phyloP scores from a whole-genome alignment of 306 rosid species.

The Notholithocarpus densiflorus region DNA sequence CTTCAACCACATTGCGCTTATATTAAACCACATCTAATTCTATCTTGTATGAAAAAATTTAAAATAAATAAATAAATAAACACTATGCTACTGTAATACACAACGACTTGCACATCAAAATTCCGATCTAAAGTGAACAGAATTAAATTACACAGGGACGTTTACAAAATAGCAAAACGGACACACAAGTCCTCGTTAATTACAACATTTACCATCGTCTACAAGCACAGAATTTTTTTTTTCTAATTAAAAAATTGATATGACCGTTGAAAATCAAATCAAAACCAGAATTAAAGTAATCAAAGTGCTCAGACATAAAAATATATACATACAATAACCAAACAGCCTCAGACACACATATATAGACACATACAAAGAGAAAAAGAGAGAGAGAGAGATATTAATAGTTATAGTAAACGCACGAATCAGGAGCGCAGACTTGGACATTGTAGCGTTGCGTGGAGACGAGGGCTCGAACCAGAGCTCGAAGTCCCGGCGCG shows the following conservation, averaged over 20 bases:
- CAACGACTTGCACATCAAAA: neutral
- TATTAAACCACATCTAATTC: too few relatives aligned
- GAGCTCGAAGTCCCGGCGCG: conserved; percentile 77
- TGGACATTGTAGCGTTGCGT: conserved; percentile 52
- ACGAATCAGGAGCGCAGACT: conserved; percentile 96
- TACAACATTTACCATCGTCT: neutral
- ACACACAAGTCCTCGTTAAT: neutral
- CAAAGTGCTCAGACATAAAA: neutral
- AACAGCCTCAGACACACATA: neutral
- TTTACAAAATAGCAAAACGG: neutral
- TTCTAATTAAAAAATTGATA: neutral
- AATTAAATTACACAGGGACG: too few relatives aligned
- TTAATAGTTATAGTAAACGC: neutral
- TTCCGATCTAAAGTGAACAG: neutral
- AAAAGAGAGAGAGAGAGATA: too few relatives aligned
- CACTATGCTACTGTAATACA: too few relatives aligned
- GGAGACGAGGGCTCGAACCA: conserved; percentile 70
- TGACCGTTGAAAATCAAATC: neutral
- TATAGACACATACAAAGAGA: neutral
- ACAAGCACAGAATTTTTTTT: neutral
- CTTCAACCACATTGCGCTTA: too few relatives aligned
- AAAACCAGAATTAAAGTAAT: neutral
- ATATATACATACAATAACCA: neutral
- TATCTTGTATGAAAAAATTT: too few relatives aligned
- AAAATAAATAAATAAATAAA: too few relatives aligned